These are phyloP conservation scores for Leishmania tropica DNA, from an alignment of 208 protist genomes.

Conservation along the genomic window DNA sequence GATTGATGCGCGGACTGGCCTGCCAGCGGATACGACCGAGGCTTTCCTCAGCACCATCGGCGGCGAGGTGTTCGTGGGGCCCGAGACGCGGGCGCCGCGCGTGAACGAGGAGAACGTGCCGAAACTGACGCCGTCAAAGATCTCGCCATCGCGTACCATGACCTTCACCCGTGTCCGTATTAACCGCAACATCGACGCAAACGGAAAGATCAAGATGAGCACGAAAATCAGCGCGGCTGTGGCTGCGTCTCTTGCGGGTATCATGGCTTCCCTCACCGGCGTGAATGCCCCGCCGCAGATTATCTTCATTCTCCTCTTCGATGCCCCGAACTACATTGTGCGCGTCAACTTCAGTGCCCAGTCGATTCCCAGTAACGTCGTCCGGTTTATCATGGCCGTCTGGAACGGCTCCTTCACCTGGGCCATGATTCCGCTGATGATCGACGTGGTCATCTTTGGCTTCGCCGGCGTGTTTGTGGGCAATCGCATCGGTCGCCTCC, in stretches of 20 bases:
- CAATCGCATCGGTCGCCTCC: constrained; percentile 45
- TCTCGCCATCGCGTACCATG: constrained; percentile 57
- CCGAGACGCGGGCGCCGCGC: constrained; percentile 39
- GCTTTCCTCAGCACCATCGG: constrained; percentile 53
- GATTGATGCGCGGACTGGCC: constrained; percentile 34
- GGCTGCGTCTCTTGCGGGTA: constrained; percentile 45
- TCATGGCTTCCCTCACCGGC: constrained; percentile 63
- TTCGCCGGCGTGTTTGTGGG: constrained; percentile 54
- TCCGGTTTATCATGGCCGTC: constrained; percentile 52
- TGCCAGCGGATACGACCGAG: constrained; percentile 43
- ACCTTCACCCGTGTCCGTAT: constrained; percentile 66
- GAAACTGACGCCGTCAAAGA: constrained; percentile 50
- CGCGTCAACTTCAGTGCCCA: constrained; percentile 65
- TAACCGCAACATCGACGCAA: constrained; percentile 62
- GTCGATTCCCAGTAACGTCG: constrained; percentile 52
- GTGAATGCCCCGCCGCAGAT: constrained; percentile 64
- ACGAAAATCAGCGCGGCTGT: constrained; percentile 54
- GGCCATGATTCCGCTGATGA: constrained; percentile 37
- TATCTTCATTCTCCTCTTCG: constrained; percentile 63
- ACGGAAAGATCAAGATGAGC: constrained; percentile 58
- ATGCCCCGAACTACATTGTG: constrained; percentile 66
- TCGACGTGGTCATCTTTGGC: constrained; percentile 49
- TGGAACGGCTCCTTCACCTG: constrained; percentile 29
- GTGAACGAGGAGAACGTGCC: constrained; percentile 56
- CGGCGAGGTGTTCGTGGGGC: constrained; percentile 40